Evolutionary conservation across 805 yeast species (phyloP).

Genomic region (Saccharomycodes ludwigii): DNA sequence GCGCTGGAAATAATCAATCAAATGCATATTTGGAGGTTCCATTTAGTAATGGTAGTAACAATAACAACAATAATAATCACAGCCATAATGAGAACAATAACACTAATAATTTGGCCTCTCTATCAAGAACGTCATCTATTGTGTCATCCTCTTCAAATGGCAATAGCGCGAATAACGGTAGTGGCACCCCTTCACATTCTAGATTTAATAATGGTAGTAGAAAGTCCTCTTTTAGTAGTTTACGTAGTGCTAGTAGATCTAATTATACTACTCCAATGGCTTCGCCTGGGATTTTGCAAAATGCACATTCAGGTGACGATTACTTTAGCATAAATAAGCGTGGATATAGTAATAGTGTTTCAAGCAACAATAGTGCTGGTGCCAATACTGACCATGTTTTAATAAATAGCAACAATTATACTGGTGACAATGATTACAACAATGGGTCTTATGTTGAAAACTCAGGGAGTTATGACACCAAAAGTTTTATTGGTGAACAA

Average conservation of each 20-base stretch:
- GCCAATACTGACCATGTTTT: too few relatives aligned
- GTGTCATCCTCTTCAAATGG: not conserved
- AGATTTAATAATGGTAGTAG: constrained; percentile 20
- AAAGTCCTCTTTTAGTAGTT: constrained; percentile 17
- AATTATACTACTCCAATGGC: constrained; percentile 22
- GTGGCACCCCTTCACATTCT: constrained; percentile 15
- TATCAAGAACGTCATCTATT: not conserved
- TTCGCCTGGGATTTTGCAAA: constrained; percentile 17
- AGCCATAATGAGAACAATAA: constrained; percentile 4
- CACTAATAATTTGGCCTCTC: constrained; percentile 5
- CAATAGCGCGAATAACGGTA: constrained; percentile 5
- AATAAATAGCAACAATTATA: too few relatives aligned
- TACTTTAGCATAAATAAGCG: too few relatives aligned
- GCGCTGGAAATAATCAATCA: too few relatives aligned
- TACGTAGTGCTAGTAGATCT: constrained; percentile 14
- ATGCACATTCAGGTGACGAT: constrained; percentile 4
- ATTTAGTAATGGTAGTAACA: constrained; percentile 8
- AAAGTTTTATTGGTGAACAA: too few relatives aligned
- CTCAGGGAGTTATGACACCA: too few relatives aligned
- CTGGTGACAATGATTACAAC: too few relatives aligned
- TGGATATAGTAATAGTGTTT: constrained; percentile 1
- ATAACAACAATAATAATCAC: constrained; percentile 6
- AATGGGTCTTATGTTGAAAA: too few relatives aligned
- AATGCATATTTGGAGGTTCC: too few relatives aligned
- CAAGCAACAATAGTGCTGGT: constrained; percentile 3